Evolutionary conservation across 106 monocot genomes (phyloP).

Genomic region (Narthecium ossifragum): DNA sequence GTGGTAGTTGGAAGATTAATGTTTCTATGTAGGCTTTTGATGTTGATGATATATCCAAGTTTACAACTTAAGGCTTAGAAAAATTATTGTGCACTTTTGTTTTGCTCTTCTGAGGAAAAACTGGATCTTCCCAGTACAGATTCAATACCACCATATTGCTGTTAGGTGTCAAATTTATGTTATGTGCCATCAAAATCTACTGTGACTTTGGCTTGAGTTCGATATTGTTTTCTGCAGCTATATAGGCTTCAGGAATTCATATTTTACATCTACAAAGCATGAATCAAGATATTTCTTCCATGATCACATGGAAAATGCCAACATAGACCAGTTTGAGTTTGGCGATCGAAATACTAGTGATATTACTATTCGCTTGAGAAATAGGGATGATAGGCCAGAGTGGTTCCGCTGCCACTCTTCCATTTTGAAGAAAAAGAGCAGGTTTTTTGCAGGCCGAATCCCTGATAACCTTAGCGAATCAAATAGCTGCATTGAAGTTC

Average conservation of each 20-base stretch:
- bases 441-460: conserved; percentile 49
- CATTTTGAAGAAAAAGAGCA: conserved; percentile 23
- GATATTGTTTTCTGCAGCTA: not conserved
- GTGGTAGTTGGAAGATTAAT: no score
- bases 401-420: conserved; percentile 33
- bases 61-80: no score
- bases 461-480: conserved; percentile 13
- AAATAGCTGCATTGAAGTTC: conserved; percentile 43
- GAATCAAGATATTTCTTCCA: not conserved
- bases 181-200: no score
- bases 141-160: no score
- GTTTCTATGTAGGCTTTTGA: no score
- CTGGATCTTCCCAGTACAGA: no score
- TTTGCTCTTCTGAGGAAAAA: no score
- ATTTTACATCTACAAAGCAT: conserved; percentile 1
- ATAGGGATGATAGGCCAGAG: conserved; percentile 17
- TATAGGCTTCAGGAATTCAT: conserved; percentile 2
- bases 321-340: conserved; percentile 8
- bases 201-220: not conserved
- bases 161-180: no score
- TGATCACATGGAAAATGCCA: conserved; percentile 20
- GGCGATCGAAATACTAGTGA: conserved; percentile 35
- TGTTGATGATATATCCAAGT: no score
- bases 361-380: conserved; percentile 25
- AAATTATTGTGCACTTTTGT: no score